phyloP scores from a whole-genome alignment of 108 stramenopile species.

The Skeletonema potamos region DNA sequence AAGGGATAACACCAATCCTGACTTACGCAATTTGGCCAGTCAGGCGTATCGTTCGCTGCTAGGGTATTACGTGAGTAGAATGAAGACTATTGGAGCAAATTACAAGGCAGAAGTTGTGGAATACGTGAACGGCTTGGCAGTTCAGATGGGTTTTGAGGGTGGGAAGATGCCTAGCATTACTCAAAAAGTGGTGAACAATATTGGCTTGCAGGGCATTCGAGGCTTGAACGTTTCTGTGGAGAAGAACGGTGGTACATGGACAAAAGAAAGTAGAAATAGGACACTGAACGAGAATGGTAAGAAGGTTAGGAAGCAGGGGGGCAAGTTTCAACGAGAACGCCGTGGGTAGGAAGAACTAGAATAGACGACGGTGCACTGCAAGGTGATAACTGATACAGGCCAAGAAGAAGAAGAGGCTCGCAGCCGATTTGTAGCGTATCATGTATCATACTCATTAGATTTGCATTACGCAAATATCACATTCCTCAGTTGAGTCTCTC shows the following conservation, averaged over 20 bases:
- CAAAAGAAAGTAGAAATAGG: not conserved
- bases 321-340: not conserved
- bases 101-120: slow-evolving; percentile 58
- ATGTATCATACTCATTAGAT: too few species aligned
- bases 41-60: slow-evolving; percentile 59
- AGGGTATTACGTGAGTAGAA: slow-evolving; percentile 68
- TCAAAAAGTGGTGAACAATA: slow-evolving; percentile 9
- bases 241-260: not conserved
- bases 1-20: slow-evolving; percentile 5
- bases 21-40: slow-evolving; percentile 15
- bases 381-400: too few species aligned
- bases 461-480: too few species aligned
- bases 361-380: too few species aligned
- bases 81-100: slow-evolving; percentile 40
- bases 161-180: slow-evolving; percentile 28
- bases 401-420: too few species aligned
- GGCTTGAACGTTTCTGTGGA: slow-evolving; percentile 23
- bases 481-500: too few species aligned
- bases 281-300: not conserved
- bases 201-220: slow-evolving; percentile 32
- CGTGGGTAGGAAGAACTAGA: not conserved
- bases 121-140: slow-evolving; percentile 47
- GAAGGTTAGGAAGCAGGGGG: not conserved
- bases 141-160: slow-evolving; percentile 39
- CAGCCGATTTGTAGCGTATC: too few species aligned